phyloP scores from a whole-genome alignment of 306 rosid species.

The Vicia faba region DNA sequence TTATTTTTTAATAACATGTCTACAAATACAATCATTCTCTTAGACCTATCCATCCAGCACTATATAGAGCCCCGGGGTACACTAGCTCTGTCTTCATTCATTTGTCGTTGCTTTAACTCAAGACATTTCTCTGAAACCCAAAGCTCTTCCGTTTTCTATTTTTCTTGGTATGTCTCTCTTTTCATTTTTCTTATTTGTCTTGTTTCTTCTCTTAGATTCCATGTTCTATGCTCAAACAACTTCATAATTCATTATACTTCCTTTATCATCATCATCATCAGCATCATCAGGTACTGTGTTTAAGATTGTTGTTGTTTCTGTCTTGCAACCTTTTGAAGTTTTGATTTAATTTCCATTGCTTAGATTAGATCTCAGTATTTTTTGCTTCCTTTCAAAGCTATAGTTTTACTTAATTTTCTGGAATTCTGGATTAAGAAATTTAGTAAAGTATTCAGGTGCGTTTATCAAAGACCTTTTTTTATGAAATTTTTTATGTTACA shows the following conservation, averaged over 20 bases:
- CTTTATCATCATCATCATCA: background rate
- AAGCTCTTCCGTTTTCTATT: slow-evolving; percentile 1
- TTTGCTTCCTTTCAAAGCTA: slow-evolving; percentile 22
- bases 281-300: background rate
- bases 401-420: background rate
- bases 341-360: slow-evolving; percentile 26
- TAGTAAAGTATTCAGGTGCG: background rate
- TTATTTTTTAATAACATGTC: background rate
- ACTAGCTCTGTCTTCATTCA: background rate
- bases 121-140: background rate
- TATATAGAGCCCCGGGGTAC: background rate
- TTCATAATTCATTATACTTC: background rate
- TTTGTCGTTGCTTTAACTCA: background rate
- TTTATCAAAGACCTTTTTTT: background rate
- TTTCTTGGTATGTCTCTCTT: slow-evolving; percentile 13
- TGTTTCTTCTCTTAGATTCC: background rate
- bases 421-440: background rate
- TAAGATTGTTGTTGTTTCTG: background rate
- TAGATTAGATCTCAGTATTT: slow-evolving; percentile 47
- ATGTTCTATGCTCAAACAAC: background rate
- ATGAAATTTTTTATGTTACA: background rate
- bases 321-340: slow-evolving; percentile 1
- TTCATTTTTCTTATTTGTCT: background rate
- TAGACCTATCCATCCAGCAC: slow-evolving; percentile 2
- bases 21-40: background rate